A percentile compares a stretch with the other conserved stretches of the same genome.
Evolutionary conservation across 2,329 filamentous ascomycete species (phyloP).

Genomic region (Leptodontidium sp.): DNA sequence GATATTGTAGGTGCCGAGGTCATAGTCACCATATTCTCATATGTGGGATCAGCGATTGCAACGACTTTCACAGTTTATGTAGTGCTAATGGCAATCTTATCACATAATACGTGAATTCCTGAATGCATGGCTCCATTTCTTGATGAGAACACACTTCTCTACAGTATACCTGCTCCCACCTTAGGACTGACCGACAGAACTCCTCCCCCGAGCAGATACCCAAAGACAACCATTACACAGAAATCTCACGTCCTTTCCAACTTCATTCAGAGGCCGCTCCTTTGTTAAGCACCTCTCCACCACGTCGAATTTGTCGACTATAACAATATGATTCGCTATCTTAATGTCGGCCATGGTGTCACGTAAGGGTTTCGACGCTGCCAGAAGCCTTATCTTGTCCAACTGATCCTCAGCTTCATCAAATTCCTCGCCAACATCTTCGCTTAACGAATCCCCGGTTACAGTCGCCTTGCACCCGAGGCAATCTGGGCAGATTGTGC

Average conservation of each 20-base stretch:
- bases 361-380: conserved; percentile 2
- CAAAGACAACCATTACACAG: neutral
- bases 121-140: neutral
- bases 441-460: neutral
- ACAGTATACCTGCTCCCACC: neutral
- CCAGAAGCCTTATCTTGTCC: neutral
- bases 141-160: neutral
- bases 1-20: too few relatives aligned
- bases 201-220: neutral
- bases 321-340: neutral
- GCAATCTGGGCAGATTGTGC: neutral
- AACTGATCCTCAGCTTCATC: conserved; percentile 2
- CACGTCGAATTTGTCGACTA: neutral
- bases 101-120: too few relatives aligned
- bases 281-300: conserved; percentile 3
- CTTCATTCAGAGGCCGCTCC: neutral
- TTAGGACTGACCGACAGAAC: neutral
- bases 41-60: too few relatives aligned
- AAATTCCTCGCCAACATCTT: conserved; percentile 2
- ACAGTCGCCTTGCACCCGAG: neutral
- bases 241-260: conserved; percentile 5
- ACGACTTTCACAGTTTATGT: too few relatives aligned
- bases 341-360: neutral
- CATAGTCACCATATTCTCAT: too few relatives aligned
- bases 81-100: too few relatives aligned